phyloP scores from a whole-genome alignment of 2,329 filamentous ascomycete species.

The Paracoccidioides lutzii region DNA sequence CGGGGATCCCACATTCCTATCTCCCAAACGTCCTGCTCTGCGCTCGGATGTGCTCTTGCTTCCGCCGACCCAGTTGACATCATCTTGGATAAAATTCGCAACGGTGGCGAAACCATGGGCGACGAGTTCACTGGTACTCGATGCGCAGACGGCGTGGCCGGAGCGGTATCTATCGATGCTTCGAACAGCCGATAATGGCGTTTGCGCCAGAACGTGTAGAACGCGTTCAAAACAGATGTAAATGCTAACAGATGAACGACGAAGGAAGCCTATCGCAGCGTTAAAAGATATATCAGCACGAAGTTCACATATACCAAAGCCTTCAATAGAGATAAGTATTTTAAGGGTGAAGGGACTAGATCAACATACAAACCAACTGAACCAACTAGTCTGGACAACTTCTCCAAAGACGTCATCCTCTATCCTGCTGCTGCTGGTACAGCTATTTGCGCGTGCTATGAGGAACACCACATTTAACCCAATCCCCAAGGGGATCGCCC shows the following conservation, averaged over 20 bases:
- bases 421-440: constrained; percentile 35
- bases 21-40: constrained; percentile 84
- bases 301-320: background rate
- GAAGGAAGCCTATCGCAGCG: constrained; percentile 45
- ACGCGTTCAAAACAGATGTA: constrained; percentile 61
- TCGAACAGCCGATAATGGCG: constrained; percentile 88
- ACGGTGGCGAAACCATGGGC: constrained; percentile 61
- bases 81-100: constrained; percentile 59
- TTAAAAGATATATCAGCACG: constrained; percentile 8
- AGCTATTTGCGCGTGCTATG: constrained; percentile 66
- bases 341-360: background rate
- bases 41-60: constrained; percentile 63
- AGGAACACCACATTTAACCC: constrained; percentile 67
- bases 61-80: constrained; percentile 60
- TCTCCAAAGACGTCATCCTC: constrained; percentile 80
- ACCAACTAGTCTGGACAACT: constrained; percentile 49
- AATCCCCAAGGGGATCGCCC: constrained; percentile 63
- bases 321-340: background rate
- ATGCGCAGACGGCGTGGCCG: constrained; percentile 71
- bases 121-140: constrained; percentile 81
- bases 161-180: constrained; percentile 60
- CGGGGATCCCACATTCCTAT: constrained; percentile 86
- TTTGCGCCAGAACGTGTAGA: constrained; percentile 68
- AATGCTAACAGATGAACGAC: constrained; percentile 56
- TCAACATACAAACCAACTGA: constrained; percentile 48